Conservation (phyloP, 2,329 filamentous ascomycete species). For the Phialophora tarda region DNA sequence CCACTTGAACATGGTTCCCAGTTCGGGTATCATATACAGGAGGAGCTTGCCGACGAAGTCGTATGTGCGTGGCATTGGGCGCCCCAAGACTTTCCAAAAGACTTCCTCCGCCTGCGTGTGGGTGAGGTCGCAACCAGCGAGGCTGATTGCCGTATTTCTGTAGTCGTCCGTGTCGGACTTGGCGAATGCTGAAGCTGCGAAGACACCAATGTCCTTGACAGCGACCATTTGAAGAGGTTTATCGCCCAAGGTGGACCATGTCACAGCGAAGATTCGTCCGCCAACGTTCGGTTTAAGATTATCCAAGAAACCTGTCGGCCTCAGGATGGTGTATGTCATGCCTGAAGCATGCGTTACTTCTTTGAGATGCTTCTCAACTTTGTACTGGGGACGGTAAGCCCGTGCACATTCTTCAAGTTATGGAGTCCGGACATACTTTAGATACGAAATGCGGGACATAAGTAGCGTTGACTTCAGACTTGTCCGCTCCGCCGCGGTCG, state of each 20-base stretch:
- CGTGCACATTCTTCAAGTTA: neutral
- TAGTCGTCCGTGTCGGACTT: slow-evolving; percentile 50
- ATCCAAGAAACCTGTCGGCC: slow-evolving; percentile 69
- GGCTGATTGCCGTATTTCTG: slow-evolving; percentile 52
- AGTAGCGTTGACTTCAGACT: slow-evolving; percentile 60
- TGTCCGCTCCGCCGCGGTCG: slow-evolving; percentile 65
- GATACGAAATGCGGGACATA: slow-evolving; percentile 66
- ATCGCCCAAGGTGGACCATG: slow-evolving; percentile 49
- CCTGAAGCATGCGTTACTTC: slow-evolving; percentile 49
- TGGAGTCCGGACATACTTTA: slow-evolving; percentile 48
- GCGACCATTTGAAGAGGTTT: slow-evolving; percentile 54
- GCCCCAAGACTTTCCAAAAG: slow-evolving; percentile 56
- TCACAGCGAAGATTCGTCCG: slow-evolving; percentile 57
- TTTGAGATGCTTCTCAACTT: slow-evolving; percentile 67
- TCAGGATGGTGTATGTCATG: slow-evolving; percentile 67
- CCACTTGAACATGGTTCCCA: slow-evolving; percentile 59
- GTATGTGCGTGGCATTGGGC: slow-evolving; percentile 48
- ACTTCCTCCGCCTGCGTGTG: slow-evolving; percentile 52
- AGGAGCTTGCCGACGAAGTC: slow-evolving; percentile 32
- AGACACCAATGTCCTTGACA: slow-evolving; percentile 58
- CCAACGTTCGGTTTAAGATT: slow-evolving; percentile 56
- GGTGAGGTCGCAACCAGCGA: slow-evolving; percentile 61
- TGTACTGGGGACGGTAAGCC: slow-evolving; percentile 43
- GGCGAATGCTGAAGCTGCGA: slow-evolving; percentile 58
- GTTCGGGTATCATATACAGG: slow-evolving; percentile 43